These are phyloP conservation scores for Lippia alba DNA, from an alignment of 305 asterid species.

Conservation along the genomic window DNA sequence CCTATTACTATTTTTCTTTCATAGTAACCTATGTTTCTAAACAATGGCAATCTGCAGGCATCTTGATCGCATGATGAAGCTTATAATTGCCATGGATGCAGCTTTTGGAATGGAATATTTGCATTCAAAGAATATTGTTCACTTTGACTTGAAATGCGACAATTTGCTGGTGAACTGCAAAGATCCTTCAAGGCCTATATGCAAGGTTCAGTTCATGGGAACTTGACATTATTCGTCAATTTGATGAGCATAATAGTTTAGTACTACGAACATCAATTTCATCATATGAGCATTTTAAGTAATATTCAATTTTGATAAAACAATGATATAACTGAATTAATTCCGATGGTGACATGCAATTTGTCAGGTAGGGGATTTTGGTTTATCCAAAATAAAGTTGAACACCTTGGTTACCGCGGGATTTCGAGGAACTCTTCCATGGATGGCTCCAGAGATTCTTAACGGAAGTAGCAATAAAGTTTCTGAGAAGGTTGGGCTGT, in stretches of 20 bases:
- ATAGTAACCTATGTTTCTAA: conserved; percentile 21
- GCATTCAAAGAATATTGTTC: conserved; percentile 84
- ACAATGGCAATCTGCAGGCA: conserved; percentile 48
- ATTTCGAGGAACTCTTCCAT: conserved; percentile 84
- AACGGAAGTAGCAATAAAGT: conserved; percentile 85
- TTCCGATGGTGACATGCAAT: conserved; percentile 30
- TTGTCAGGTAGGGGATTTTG: conserved; percentile 83
- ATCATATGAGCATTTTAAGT: conserved; percentile 5
- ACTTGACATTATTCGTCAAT: conserved; percentile 13
- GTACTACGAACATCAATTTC: background rate
- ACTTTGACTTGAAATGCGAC: conserved; percentile 88
- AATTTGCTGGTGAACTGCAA: conserved; percentile 76
- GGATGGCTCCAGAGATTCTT: conserved; percentile 94
- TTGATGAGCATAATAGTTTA: conserved; percentile 4
- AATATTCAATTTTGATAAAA: background rate
- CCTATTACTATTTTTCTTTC: conserved; percentile 8
- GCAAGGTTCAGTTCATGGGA: conserved; percentile 61
- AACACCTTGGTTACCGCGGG: conserved; percentile 92
- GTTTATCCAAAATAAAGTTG: conserved; percentile 76
- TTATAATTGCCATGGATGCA: conserved; percentile 88
- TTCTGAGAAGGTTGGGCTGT: conserved; percentile 72
- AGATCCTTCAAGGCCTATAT: conserved; percentile 82
- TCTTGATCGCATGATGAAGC: conserved; percentile 76
- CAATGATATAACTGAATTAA: conserved; percentile 19
- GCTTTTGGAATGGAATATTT: conserved; percentile 92